Evolutionary conservation across 192 early-diverging fungal species (phyloP), one percentile per base, ranked within the genome.

Genomic region (Coemansia sp.): DNA sequence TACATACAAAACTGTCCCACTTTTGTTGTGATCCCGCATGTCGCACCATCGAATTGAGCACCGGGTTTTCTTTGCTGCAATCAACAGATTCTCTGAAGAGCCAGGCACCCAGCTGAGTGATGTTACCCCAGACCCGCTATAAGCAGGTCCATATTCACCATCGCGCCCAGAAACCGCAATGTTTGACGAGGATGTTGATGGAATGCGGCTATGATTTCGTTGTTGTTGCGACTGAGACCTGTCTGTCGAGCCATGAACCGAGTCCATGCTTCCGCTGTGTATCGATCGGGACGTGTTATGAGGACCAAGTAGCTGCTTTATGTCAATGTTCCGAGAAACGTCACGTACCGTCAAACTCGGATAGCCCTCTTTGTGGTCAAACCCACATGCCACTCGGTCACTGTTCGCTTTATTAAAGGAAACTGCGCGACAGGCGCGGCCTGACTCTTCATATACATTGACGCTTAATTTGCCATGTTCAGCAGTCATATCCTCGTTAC

Each of bases 1-100:
- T 17, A 80, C 68, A 25, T 75, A 74, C 22, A 75, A 36, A 21
- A 75, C 64, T 6, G 66, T 80, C n/a, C 68, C 68, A 51, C 65
- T 59, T 6, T 55, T 33, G 10, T 61, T 63, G 29, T 62, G 72
- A 59, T 51, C 61, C 3, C 78, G 72, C 66, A 80, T n/a, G 39
- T 80, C 78, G 25, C 61, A 80, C 63, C 65, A 68, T 56, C 78
- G 78, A 33, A 80, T 74, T n/a, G 70, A 71, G 50, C 72, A 59
- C 21, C 72, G 61, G 8, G 63, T 75, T 54, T 68, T 62, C 22
- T 53, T 71, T 14, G 72, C 71, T 2, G 72, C 78, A 9, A 80
- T 69, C 3, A 80, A 58, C 30, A 80, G 61, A n/a, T 66, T 69
- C 42, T 75, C 69, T 1, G 64, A 66, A 10, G 78, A 74, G 11